Base-by-base conservation (phyloP, 1,284 basidiomycete species). In the Malassezia globosa region DNA sequence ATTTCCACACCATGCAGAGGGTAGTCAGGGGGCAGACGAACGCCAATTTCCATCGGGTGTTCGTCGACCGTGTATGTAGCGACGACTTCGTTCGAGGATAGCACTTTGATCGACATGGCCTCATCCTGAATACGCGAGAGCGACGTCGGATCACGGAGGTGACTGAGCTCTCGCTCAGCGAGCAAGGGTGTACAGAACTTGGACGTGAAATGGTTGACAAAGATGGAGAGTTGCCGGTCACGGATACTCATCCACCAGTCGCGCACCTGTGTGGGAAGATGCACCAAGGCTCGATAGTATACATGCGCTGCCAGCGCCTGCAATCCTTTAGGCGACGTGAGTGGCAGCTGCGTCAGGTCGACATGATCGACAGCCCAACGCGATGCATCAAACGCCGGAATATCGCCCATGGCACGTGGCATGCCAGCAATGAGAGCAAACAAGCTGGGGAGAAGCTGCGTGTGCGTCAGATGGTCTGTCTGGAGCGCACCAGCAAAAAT, bases 101-200 rank as follows among this genome's bases (percentile, higher is more conserved):
- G 46, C 7, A 69, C 54, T 49, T 60, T 61, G 72, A 97, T 76
- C 5, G 77, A 78, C 54, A 96, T 76, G 42, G 82, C 83, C 60
- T 94, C 89, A 60, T 88, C 85, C 1, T 78, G 78, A 4, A 95
- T 77, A 42, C 81, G 79, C 3, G 80, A 76, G 3, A 80, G 73
- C 0, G 78, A 76, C 0, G 77, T 76, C 0, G 84, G 80, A 40
- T 81, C 77, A 52, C 82, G 82, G 34, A 95, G 77, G 42, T 82
- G 82, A 2, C 79, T 76, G 14, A 97, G 77, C 67, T 96, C 90
- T 26, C 85, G 78, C 22, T 76, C 77, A 62, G 95, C 85, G 62
- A 99, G 81, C 34, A 87, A 80, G 0, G 90, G 88, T 1, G 90
- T 92, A 75, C 92, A 89, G 74, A 87, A 77, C n/a, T 79, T 77